Evolutionary conservation across 2,329 filamentous ascomycete species (phyloP).

Genomic region (Aspergillus quadrilineatus): DNA sequence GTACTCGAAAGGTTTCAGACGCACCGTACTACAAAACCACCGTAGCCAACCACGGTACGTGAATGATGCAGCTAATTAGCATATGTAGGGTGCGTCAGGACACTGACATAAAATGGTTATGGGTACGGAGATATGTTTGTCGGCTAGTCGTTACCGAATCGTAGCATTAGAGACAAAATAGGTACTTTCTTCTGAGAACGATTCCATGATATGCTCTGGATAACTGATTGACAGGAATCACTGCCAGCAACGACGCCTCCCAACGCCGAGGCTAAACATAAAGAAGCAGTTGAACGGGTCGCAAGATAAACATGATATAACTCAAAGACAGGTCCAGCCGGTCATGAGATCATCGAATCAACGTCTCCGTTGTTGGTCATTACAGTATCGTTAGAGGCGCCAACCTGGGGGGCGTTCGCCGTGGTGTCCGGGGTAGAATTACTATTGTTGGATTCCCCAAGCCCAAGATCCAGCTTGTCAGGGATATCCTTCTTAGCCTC

Average conservation of each 20-base stretch:
- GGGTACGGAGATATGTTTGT: no score
- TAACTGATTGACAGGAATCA: not conserved
- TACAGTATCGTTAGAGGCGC: conserved; percentile 37
- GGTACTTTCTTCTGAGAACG: conserved; percentile 15
- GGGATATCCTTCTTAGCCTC: conserved; percentile 49
- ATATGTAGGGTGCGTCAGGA: no score
- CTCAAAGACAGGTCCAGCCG: conserved; percentile 10
- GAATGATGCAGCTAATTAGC: no score
- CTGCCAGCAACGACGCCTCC: not conserved
- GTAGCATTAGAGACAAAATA: no score
- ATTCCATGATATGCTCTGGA: not conserved
- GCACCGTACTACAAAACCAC: no score
- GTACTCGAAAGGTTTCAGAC: no score
- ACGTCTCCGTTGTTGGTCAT: conserved; percentile 44
- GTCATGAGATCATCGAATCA: conserved; percentile 43
- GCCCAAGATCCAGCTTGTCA: conserved; percentile 46
- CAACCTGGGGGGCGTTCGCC: conserved; percentile 27
- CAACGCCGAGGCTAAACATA: not conserved
- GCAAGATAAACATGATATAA: not conserved
- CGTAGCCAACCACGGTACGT: no score
- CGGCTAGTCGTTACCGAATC: no score
- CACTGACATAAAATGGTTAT: no score
- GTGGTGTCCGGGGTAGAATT: conserved; percentile 24
- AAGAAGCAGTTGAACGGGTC: not conserved
- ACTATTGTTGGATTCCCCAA: conserved; percentile 34